phyloP scores from a whole-genome alignment of 2,329 filamentous ascomycete species.

The Catunica adiposa region DNA sequence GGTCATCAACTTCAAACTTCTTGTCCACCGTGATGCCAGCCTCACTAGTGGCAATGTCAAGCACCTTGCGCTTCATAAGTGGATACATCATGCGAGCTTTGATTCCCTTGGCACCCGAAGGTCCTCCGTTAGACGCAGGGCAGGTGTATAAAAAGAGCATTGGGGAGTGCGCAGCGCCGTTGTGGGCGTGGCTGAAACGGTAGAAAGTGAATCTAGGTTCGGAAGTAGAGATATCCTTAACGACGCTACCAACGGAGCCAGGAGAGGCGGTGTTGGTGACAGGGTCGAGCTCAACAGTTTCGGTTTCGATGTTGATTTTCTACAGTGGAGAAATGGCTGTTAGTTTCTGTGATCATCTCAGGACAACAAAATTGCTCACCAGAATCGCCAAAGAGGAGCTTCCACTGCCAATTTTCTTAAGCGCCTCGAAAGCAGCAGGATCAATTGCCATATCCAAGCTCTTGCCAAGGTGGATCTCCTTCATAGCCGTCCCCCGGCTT shows the following conservation, averaged over 20 bases:
- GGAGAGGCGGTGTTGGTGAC: conserved; percentile 30
- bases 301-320: conserved; percentile 56
- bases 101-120: conserved; percentile 45
- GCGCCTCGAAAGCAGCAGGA: conserved; percentile 45
- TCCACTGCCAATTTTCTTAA: conserved; percentile 41
- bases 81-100: conserved; percentile 79
- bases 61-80: conserved; percentile 48
- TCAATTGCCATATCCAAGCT: conserved; percentile 41
- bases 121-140: conserved; percentile 36
- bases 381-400: conserved; percentile 45
- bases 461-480: conserved; percentile 43
- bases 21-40: conserved; percentile 51
- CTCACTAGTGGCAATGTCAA: conserved; percentile 47
- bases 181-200: conserved; percentile 43
- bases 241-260: conserved; percentile 40
- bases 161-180: conserved; percentile 35
- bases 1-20: conserved; percentile 52
- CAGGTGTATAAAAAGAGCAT: conserved; percentile 74
- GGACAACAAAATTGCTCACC: conserved; percentile 26
- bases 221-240: conserved; percentile 40
- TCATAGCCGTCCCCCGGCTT: conserved; percentile 45
- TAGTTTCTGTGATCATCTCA: background rate
- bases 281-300: conserved; percentile 48
- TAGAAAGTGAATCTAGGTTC: conserved; percentile 71
- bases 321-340: conserved; percentile 20